Evolutionary conservation across 2,329 filamentous ascomycete species (phyloP).

Genomic region (Pseudopithomyces maydicus): DNA sequence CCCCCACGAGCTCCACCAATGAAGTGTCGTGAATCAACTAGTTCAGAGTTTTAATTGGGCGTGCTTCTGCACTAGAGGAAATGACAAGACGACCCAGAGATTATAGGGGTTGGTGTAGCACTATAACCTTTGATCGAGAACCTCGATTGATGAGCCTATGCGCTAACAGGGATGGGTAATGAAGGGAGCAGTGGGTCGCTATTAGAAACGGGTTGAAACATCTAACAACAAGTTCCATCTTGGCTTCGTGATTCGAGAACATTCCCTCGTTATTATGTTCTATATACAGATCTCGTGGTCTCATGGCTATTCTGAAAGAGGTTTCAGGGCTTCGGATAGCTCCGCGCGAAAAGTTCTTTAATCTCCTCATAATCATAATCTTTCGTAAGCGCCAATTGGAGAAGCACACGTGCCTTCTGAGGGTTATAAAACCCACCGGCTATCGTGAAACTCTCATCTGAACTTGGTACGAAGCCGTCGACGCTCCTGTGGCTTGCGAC

Average conservation of each 20-base stretch:
- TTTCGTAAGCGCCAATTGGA: slow-evolving; percentile 46
- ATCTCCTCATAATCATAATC: slow-evolving; percentile 53
- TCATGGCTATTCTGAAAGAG: not conserved
- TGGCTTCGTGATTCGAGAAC: not conserved
- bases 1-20: too few relatives aligned
- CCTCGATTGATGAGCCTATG: not conserved
- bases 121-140: not conserved
- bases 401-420: slow-evolving; percentile 59
- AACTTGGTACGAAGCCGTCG: slow-evolving; percentile 57
- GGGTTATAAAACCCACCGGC: slow-evolving; percentile 61
- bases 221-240: not conserved
- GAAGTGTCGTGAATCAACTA: too few relatives aligned
- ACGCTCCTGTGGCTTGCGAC: slow-evolving; percentile 58
- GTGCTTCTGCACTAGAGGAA: not conserved
- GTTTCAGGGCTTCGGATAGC: slow-evolving; percentile 30
- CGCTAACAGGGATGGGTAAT: slow-evolving; percentile 3
- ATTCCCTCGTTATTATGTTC: not conserved
- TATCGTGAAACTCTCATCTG: slow-evolving; percentile 38
- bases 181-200: slow-evolving; percentile 1
- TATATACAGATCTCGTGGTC: not conserved
- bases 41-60: too few relatives aligned
- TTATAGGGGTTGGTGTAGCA: not conserved
- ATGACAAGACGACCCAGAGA: not conserved
- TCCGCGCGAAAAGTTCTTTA: slow-evolving; percentile 37
- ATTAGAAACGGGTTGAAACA: not conserved